Base-by-base conservation (phyloP, 164 flowering plant species). In the Sedum album region DNA sequence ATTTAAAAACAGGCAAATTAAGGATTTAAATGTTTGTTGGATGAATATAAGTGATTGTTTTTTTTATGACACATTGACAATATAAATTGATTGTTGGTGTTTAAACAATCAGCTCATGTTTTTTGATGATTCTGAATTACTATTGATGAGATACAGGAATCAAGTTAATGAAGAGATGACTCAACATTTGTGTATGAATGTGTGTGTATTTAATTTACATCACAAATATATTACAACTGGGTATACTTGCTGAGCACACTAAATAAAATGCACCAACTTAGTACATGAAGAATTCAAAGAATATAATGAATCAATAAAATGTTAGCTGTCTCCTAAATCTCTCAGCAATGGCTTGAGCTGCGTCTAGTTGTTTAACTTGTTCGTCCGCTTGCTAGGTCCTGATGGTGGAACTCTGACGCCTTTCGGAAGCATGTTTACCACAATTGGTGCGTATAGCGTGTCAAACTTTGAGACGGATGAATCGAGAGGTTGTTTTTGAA, bases 301-400 rank as follows among this genome's bases (percentile, higher is more conserved):
- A 55, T 55, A 25, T 30, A 28, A 57, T 57, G 62, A 57, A 53
- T 53, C 60, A n/a, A 57, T 26, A 13, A 28, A 57, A 57, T 26
- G 35, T 26, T 28, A 57, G 31, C 62, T 57, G 18, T 57, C 20
- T 57, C 62, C 20, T 28, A 57, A 57, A 57, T 57, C 62, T 57
- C 33, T 55, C 3, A 25, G 26, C 17, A 55, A 10, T 57, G 62
- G 33, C 62, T 26, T 57, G 20, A 23, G 9, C 33, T 1, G 57
- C 31, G 9, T 39, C 65, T 71, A 81, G 62, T 70, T 69, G 20
- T 69, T 70, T 15, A 73, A 0, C 51, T 48, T 20, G 71, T 83
- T 76, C 67, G 60, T 75, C 44, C 81, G 76, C 68, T 71, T 73
- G 80, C 86, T 79, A 9, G 86, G 84, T 7, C 77, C 84, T 0